phyloP scores from a whole-genome alignment of 495 filamentous ascomycete species.

The Talaromyces proteolyticus region DNA sequence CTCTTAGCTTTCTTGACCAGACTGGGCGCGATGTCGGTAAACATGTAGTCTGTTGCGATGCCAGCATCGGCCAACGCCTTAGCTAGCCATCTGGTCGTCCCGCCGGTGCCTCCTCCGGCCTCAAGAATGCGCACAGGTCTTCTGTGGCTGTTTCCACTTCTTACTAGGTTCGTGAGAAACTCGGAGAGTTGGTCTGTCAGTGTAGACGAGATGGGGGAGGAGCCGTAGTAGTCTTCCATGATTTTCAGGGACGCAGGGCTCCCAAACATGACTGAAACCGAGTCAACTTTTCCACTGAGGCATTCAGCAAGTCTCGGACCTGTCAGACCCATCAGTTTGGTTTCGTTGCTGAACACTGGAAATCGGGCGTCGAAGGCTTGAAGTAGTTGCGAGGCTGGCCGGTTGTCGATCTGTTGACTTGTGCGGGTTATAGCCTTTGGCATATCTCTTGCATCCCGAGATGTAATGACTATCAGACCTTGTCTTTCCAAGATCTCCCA shows the following conservation, averaged over 20 bases:
- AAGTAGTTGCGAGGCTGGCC: neutral
- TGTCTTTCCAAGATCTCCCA: slow-evolving; percentile 23
- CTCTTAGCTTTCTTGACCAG: slow-evolving; percentile 14
- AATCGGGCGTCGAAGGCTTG: neutral
- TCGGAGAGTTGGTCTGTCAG: slow-evolving; percentile 16
- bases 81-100: slow-evolving; percentile 12
- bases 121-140: slow-evolving; percentile 15
- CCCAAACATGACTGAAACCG: neutral
- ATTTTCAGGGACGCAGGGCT: neutral
- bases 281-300: neutral
- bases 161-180: slow-evolving; percentile 19
- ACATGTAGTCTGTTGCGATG: slow-evolving; percentile 23
- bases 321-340: neutral
- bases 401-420: too few relatives aligned
- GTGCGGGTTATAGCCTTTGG: too few relatives aligned
- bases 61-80: slow-evolving; percentile 7
- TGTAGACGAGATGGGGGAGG: slow-evolving; percentile 11
- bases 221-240: slow-evolving; percentile 18
- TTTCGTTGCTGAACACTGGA: neutral
- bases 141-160: too few relatives aligned
- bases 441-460: too few relatives aligned
- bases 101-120: slow-evolving; percentile 24
- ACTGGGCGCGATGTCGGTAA: slow-evolving; percentile 29
- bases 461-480: slow-evolving; percentile 4
- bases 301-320: neutral